Evolutionary conservation across 192 early-diverging fungal genomes (phyloP), one percentile per base, ranked within the genome.

Genomic region (Backusella circina): DNA sequence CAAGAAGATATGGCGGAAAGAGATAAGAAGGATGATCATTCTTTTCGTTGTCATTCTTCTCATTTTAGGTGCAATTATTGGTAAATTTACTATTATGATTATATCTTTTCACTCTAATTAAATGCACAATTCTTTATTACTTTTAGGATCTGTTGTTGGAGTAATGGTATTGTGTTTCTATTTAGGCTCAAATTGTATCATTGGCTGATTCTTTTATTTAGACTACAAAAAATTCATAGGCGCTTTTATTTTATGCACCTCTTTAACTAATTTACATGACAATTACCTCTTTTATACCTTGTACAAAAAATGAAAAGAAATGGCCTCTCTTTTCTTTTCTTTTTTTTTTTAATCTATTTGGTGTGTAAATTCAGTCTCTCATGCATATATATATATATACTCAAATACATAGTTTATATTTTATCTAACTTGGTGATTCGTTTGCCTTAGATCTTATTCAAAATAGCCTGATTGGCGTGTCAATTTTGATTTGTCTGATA

Each of bases 11-110:
- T 96, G 95, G 94, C 97, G 95, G 96, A 94, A 94, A 79, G 95
- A 97, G 75, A 94, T 96, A 89, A 99, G 95, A 88, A 91, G 93
- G 89, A 96, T 91, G 86, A 87, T 97, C 70, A 95, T 97, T 74
- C 85, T 99, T 65, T 91, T 82, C 26, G 80, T 88, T 32, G 85
- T 93, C 39, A 79, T 97, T 18, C 79, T 88, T 37, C 83, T 93
- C 31, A 86, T 97, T 72, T 75, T 97, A 51, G 80, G 93, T 70
- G 88, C 94, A 67, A 95, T 98, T 80, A 93, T 96, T 79, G 89
- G 87, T 86, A 82, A 84, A 83, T 67, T 54, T 30, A 38, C 8
- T 50, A 26, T 15, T 21, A 36, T 10, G 6, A n/a, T n/a, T n/a
- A n/a, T n/a, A n/a, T n/a, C n/a, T n/a, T n/a, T n/a, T 41, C 8